phyloP scores from a whole-genome alignment of 2,329 filamentous ascomycete species.

The Shiraia bambusicola region DNA sequence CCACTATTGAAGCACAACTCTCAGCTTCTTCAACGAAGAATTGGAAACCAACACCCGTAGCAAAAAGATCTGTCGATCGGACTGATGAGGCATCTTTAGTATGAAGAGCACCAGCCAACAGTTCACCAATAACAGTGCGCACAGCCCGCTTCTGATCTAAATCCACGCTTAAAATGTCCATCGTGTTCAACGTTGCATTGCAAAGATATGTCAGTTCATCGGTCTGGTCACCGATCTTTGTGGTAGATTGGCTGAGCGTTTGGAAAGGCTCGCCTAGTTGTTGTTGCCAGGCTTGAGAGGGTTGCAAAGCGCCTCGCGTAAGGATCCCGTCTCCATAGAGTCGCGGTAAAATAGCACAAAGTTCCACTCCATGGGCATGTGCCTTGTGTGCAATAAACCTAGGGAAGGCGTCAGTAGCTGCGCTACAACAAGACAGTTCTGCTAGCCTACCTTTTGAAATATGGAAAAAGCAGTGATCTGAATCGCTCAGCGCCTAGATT shows the following conservation, averaged over 20 bases:
- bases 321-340: constrained; percentile 28
- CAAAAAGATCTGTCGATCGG: constrained; percentile 54
- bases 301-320: constrained; percentile 17
- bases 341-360: constrained; percentile 35
- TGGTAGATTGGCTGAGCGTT: constrained; percentile 45
- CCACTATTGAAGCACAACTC: constrained; percentile 51
- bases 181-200: constrained; percentile 33
- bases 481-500: constrained; percentile 74
- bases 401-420: constrained; percentile 23
- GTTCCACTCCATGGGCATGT: constrained; percentile 31
- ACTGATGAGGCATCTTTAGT: constrained; percentile 1
- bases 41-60: constrained; percentile 72
- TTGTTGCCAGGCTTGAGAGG: constrained; percentile 33
- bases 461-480: constrained; percentile 71
- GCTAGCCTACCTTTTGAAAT: constrained; percentile 70
- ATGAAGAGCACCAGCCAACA: constrained; percentile 22
- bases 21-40: constrained; percentile 65
- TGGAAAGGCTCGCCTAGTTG: constrained; percentile 68
- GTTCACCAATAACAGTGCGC: constrained; percentile 20
- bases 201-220: constrained; percentile 24
- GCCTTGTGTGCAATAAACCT: constrained; percentile 66
- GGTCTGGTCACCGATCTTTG: constrained; percentile 7
- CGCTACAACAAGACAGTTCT: background rate
- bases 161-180: constrained; percentile 23
- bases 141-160: constrained; percentile 23